Conservation (phyloP, 1,284 basidiomycete species). For the Apiotrichum siamense region DNA sequence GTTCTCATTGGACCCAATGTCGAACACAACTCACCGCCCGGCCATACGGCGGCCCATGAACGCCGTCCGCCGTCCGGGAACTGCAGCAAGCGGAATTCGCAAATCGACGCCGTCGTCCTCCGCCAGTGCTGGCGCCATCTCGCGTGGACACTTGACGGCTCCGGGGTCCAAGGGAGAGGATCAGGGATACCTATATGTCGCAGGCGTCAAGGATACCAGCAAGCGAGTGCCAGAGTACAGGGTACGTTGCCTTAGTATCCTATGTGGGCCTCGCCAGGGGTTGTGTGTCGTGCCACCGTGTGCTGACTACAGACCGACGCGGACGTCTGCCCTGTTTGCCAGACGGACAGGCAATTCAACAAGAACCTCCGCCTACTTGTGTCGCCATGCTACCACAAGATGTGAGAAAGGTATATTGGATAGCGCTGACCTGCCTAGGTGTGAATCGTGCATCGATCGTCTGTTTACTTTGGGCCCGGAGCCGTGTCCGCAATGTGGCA, state of each 20-base stretch:
- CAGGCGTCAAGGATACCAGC: constrained; percentile 39
- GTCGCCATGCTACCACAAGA: constrained; percentile 97
- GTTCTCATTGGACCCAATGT: no score
- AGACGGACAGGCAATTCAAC: constrained; percentile 92
- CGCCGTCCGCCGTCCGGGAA: constrained; percentile 8
- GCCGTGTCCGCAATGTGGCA: constrained; percentile 88
- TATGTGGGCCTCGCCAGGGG: background rate
- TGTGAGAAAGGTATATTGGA: constrained; percentile 52
- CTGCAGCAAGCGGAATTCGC: constrained; percentile 4
- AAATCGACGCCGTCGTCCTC: background rate
- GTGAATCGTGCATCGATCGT: constrained; percentile 95
- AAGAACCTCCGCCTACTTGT: constrained; percentile 89
- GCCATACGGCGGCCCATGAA: constrained; percentile 1
- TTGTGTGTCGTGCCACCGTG: no score
- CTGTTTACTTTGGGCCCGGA: constrained; percentile 93
- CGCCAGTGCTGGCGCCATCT: constrained; percentile 4
- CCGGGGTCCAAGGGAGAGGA: constrained; percentile 20
- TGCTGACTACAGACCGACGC: constrained; percentile 64
- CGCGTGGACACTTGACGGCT: constrained; percentile 1
- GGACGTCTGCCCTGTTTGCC: constrained; percentile 95
- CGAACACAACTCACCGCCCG: background rate
- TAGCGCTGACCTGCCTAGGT: constrained; percentile 55
- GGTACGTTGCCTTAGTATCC: constrained; percentile 19
- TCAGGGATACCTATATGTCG: constrained; percentile 39
- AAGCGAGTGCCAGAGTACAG: constrained; percentile 41